These are phyloP conservation scores for Populus hybrid DNA, from an alignment of 441 rosid species.

Conservation along the genomic window DNA sequence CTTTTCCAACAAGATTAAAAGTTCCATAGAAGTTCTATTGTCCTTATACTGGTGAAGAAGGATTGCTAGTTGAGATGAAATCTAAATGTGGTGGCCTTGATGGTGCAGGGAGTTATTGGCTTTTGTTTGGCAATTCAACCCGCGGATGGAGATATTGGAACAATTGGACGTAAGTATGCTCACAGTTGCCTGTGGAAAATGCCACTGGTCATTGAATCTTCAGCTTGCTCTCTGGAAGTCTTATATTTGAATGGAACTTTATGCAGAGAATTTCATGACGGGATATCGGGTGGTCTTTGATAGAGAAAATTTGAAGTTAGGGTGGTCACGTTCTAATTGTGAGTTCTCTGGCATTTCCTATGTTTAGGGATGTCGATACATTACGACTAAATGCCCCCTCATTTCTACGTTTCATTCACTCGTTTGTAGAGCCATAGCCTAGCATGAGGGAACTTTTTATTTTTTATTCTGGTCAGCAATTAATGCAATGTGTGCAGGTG, in stretches of 20 bases:
- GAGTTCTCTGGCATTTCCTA: slow-evolving; percentile 28
- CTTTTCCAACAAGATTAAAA: background rate
- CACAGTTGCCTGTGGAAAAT: background rate
- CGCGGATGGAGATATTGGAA: slow-evolving; percentile 46
- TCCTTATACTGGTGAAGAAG: background rate
- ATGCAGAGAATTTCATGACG: slow-evolving; percentile 84
- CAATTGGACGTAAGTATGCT: slow-evolving; percentile 60
- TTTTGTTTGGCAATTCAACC: slow-evolving; percentile 75
- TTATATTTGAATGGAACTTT: slow-evolving; percentile 5
- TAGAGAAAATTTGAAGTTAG: slow-evolving; percentile 69
- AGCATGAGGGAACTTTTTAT: background rate
- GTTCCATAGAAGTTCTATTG: background rate
- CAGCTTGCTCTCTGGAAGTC: background rate
- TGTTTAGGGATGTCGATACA: background rate
- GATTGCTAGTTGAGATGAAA: slow-evolving; percentile 3
- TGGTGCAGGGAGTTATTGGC: slow-evolving; percentile 43
- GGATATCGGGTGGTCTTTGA: slow-evolving; percentile 78
- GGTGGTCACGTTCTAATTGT: slow-evolving; percentile 84
- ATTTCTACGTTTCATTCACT: background rate
- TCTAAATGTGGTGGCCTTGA: slow-evolving; percentile 16
- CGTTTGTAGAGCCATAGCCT: background rate
- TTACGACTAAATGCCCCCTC: background rate
- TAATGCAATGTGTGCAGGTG: slow-evolving; percentile 39
- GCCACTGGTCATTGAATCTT: background rate
- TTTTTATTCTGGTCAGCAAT: background rate